These are phyloP conservation scores for Hura crepitans DNA, from an alignment of 441 rosid genomes.

Conservation along the genomic window DNA sequence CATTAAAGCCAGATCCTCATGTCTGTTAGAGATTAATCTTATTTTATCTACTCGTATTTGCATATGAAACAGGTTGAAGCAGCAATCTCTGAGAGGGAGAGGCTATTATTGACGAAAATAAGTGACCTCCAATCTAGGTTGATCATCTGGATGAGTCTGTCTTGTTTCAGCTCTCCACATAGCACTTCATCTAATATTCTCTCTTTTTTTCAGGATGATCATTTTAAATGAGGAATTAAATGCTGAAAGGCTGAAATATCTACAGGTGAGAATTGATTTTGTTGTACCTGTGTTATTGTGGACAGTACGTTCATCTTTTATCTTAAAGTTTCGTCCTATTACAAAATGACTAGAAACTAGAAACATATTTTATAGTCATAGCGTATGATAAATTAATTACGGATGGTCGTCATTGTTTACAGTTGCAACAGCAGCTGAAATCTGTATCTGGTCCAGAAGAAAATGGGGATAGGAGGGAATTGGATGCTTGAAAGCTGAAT, in stretches of 20 bases:
- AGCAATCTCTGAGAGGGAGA: slow-evolving; percentile 68
- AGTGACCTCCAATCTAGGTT: slow-evolving; percentile 79
- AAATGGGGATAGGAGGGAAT: slow-evolving; percentile 47
- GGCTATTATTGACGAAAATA: slow-evolving; percentile 53
- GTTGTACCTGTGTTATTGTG: too few species aligned
- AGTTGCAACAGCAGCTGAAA: slow-evolving; percentile 80
- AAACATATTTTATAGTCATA: not conserved
- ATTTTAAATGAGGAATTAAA: slow-evolving; percentile 69
- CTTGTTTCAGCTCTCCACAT: not conserved
- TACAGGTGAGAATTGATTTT: slow-evolving; percentile 45
- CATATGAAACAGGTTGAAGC: slow-evolving; percentile 54
- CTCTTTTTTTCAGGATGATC: slow-evolving; percentile 53
- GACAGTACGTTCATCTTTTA: too few species aligned
- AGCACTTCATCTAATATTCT: slow-evolving; percentile 13
- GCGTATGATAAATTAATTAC: not conserved
- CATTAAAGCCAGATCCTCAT: not conserved
- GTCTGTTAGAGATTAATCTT: not conserved
- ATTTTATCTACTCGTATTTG: slow-evolving; percentile 17
- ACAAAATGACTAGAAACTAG: not conserved
- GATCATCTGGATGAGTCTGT: slow-evolving; percentile 23
- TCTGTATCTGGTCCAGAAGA: slow-evolving; percentile 49
- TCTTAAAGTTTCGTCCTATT: too few species aligned
- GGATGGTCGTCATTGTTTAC: slow-evolving; percentile 22
- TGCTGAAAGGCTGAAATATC: slow-evolving; percentile 61
- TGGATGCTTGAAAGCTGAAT: slow-evolving; percentile 32